Evolutionary conservation across 768 basidiomycete species (phyloP), one percentile per base, ranked within the genome.

Genomic region (Cantharellus anzutake): DNA sequence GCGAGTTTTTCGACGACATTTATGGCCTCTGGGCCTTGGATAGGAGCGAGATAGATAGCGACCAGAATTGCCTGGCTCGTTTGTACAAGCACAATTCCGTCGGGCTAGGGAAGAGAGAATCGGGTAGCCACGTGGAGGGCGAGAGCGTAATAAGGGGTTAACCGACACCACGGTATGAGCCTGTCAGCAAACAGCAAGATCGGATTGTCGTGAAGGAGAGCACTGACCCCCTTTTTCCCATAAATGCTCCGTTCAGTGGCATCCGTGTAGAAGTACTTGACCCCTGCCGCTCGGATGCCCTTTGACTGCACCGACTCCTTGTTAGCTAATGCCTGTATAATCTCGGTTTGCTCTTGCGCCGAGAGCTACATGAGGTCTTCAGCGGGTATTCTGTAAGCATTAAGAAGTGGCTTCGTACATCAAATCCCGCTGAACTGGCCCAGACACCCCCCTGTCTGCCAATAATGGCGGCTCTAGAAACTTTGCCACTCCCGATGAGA

Each of bases 21-120:
- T 29, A 80, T 83, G 16, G 78, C 74, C 68, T 93, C 91, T 14
- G 72, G 65, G 2, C 80, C 82, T 67, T 85, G 83, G 44, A 69
- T 67, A 0, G 88, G 88, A 3, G 75, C 72, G 0, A 61, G 61
- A 70, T 94, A 97, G 67, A 83, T 82, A 3, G 80, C 79, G 29
- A 96, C 81, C 58, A 97, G 74, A 60, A 94, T 73, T n/a, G 87
- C 89, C 66, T 86, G 84, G 62, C 77, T 83, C 16, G 89, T 93
- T 75, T 85, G 86, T 53, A 86, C 81, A 63, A 81, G 69, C 39
- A 78, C 65, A 42, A 74, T 79, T 1, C 93, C 92, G 68, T 87
- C 80, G 29, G 75, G 76, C 90, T 93, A 66, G 3, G 53, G 7
- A 53, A 1, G 53, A n/a, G n/a, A n/a, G 37, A 60, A 42, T 11